phyloP scores from a whole-genome alignment of 805 yeast species.

The Kodamaea laetipori region DNA sequence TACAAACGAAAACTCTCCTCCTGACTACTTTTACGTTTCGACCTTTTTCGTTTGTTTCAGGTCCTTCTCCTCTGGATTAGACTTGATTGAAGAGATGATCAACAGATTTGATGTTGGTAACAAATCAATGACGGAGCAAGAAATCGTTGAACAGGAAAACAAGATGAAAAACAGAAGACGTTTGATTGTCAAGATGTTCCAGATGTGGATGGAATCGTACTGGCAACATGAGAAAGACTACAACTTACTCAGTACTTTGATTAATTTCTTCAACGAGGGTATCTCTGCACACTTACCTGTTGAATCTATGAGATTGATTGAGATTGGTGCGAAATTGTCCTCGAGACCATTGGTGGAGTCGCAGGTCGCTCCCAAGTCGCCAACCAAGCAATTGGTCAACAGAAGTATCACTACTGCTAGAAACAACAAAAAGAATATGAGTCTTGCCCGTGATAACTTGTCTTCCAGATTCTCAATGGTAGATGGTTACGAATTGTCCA shows the following conservation, averaged over 20 bases:
- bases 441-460: constrained; percentile 27
- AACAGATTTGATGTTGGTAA: constrained; percentile 59
- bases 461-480: constrained; percentile 48
- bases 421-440: constrained; percentile 36
- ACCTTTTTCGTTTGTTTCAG: constrained; percentile 79
- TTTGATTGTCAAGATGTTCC: constrained; percentile 67
- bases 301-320: constrained; percentile 63
- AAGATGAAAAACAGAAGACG: constrained; percentile 61
- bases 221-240: constrained; percentile 74
- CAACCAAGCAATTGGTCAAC: constrained; percentile 50
- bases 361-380: constrained; percentile 19
- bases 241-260: constrained; percentile 62
- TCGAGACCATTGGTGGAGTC: constrained; percentile 54
- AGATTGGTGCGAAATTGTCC: constrained; percentile 61
- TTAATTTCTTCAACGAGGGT: constrained; percentile 80
- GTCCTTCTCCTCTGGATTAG: constrained; percentile 65
- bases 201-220: constrained; percentile 86
- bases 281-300: constrained; percentile 61
- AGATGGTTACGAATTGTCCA: constrained; percentile 59
- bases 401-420: constrained; percentile 48
- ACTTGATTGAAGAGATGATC: constrained; percentile 68
- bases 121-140: constrained; percentile 24
- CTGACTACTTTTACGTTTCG: constrained; percentile 67
- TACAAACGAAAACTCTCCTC: constrained; percentile 65
- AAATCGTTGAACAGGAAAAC: constrained; percentile 22